Conservation (phyloP, 495 filamentous ascomycete species). For the Tuber brumale region DNA sequence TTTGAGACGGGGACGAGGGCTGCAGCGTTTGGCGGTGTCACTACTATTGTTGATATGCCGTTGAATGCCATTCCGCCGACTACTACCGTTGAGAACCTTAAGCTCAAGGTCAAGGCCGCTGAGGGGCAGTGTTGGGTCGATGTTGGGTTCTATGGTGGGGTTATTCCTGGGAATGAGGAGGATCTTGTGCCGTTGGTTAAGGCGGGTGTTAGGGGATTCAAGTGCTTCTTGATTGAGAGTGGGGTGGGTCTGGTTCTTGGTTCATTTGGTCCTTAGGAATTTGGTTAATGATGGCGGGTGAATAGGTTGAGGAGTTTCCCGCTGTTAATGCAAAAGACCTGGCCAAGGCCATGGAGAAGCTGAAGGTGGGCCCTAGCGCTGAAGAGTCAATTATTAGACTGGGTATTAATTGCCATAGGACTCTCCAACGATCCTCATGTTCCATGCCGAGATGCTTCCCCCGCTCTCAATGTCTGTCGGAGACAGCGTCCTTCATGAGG, state of each 20-base stretch:
- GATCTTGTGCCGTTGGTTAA: constrained; percentile 76
- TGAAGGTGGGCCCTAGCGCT: constrained; percentile 51
- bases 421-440: constrained; percentile 81
- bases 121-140: constrained; percentile 94
- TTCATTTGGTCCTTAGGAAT: neutral
- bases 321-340: constrained; percentile 77
- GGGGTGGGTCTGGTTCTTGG: constrained; percentile 57
- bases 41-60: constrained; percentile 98
- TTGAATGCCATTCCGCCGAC: constrained; percentile 96
- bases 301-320: constrained; percentile 87
- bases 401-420: neutral
- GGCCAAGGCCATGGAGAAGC: constrained; percentile 65
- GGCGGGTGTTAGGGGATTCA: constrained; percentile 87
- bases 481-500: constrained; percentile 65
- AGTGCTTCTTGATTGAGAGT: constrained; percentile 95
- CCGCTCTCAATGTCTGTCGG: constrained; percentile 75
- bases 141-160: constrained; percentile 94
- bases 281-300: constrained; percentile 1
- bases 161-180: constrained; percentile 80
- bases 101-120: constrained; percentile 79
- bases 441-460: constrained; percentile 97
- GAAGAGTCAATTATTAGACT: neutral
- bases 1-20: constrained; percentile 91
- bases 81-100: constrained; percentile 74
- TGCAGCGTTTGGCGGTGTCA: constrained; percentile 92